Percentiles rank a stretch among this genome's conserved stretches.
Evolutionary conservation across 352 stramenopile genomes (phyloP).

Genomic region (Globisporangium okanoganense): DNA sequence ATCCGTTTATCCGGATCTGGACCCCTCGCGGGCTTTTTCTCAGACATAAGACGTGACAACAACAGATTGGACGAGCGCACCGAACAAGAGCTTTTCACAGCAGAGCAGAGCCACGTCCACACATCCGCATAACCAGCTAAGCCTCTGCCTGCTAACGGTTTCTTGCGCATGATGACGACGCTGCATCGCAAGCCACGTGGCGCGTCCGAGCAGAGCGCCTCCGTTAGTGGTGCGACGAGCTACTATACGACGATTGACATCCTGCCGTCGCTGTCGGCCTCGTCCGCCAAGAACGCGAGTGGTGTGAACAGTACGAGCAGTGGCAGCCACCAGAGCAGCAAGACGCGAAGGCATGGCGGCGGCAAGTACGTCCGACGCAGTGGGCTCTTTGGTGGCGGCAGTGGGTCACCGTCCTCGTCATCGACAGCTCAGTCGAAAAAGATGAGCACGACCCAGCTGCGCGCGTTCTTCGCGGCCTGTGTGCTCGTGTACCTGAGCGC

Average conservation of each 20-base stretch:
- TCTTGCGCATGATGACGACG: slow-evolving; percentile 1
- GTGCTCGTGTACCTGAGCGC: slow-evolving; percentile 17
- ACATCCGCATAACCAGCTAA: background rate
- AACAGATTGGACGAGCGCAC: background rate
- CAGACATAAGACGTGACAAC: background rate
- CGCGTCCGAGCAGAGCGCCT: background rate
- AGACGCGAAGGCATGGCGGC: slow-evolving; percentile 2
- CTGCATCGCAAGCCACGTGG: slow-evolving; percentile 13
- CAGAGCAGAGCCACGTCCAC: background rate
- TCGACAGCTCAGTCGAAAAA: slow-evolving; percentile 3
- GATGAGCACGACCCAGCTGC: slow-evolving; percentile 19
- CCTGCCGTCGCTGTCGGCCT: background rate
- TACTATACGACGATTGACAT: slow-evolving; percentile 15
- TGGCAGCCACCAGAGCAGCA: slow-evolving; percentile 3
- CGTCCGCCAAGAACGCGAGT: background rate
- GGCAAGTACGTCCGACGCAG: slow-evolving; percentile 9
- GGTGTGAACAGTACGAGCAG: background rate
- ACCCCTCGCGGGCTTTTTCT: background rate
- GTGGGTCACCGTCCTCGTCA: background rate
- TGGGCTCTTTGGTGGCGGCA: background rate
- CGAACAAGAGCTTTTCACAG: background rate
- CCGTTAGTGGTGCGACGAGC: background rate
- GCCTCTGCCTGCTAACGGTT: background rate
- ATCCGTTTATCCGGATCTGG: background rate
- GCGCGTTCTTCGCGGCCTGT: slow-evolving; percentile 16